Base-by-base conservation (phyloP, 2,329 filamentous ascomycete genomes). In the Plenodomus biglobosus region DNA sequence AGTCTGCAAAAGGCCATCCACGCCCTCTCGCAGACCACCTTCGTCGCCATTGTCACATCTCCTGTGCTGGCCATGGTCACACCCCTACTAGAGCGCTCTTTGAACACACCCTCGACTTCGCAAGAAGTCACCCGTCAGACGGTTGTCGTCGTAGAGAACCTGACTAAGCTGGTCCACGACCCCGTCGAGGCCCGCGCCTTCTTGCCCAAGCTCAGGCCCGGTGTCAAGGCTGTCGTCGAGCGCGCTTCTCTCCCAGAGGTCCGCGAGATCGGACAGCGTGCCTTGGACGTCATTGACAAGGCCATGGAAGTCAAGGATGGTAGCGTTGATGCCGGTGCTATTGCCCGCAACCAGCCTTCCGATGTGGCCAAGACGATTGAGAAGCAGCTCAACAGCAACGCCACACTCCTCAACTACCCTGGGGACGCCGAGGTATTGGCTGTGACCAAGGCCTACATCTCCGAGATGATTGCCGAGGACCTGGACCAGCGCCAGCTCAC, bases 121-220 rank as follows among this genome's bases (percentile, higher is more conserved):
- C 94, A 99, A 72, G 94, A 99, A 76, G 92, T 97, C 18, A 80
- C 96, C 46, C 87, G 94, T 53, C 92, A 96, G 76, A 96, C 94
- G 2, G 91, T 95, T 22, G 91, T 99, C 45, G 95, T 99, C 42
- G 88, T 94, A 17, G 94, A 99, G 77, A 99, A 99, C 76, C 79
- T 99, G 77, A 99, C 94, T 52, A 97, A 96, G 78, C 85, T 99
- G 24, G 94, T 99, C 21, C 94, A 99, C 73, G 92, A 90, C 71
- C 94, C 94, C 13, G 85, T 96, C 51, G 94, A 99, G 78, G 94
- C 94, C 27, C 84, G 94, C 58, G 90, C 90, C 46, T 99, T 99
- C 80, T 76, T 99, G 69, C 94, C 94, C 42, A 96, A 96, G 75
- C 80, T 99, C 43, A 88, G 89, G 67, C 94, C 94, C 37, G 94